A percentile compares a stretch with the other conserved stretches of the same genome.
Evolutionary conservation across 108 stramenopile species (phyloP).

Genomic region (Mayamaea pseudoterrestris): DNA sequence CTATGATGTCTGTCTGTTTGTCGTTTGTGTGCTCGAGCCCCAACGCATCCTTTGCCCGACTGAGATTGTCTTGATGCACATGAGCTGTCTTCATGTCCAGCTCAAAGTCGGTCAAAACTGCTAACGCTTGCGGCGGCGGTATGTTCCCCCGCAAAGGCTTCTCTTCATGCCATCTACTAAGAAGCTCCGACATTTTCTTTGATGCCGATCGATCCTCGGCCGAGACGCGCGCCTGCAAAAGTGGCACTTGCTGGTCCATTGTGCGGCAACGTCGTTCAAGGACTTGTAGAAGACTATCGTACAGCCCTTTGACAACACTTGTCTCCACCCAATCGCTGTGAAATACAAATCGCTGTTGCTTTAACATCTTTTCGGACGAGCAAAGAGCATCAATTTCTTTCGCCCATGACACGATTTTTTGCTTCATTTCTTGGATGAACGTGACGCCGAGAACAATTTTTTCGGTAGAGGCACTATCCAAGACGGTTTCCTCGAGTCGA

Average conservation of each 20-base stretch:
- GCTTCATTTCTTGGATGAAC: conserved; percentile 82
- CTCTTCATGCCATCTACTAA: conserved; percentile 67
- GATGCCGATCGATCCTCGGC: conserved; percentile 82
- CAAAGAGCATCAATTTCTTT: conserved; percentile 52
- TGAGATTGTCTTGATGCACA: conserved; percentile 66
- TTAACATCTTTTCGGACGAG: conserved; percentile 76
- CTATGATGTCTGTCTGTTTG: conserved; percentile 29
- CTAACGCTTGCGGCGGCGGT: conserved; percentile 64
- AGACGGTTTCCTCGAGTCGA: conserved; percentile 65
- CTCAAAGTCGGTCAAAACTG: conserved; percentile 74
- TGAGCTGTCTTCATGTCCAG: conserved; percentile 62
- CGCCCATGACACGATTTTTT: conserved; percentile 34
- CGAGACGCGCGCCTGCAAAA: conserved; percentile 83
- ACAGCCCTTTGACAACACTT: conserved; percentile 68
- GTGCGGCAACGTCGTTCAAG: conserved; percentile 63
- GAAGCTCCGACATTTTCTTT: conserved; percentile 56
- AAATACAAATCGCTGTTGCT: conserved; percentile 79
- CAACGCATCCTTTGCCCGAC: conserved; percentile 81
- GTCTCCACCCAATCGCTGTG: conserved; percentile 86
- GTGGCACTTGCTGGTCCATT: conserved; percentile 88
- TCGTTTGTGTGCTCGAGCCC: conserved; percentile 54
- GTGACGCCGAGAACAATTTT: conserved; percentile 90
- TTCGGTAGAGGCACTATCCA: conserved; percentile 72
- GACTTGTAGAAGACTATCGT: conserved; percentile 79
- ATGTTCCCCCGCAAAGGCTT: conserved; percentile 84